phyloP scores from a whole-genome alignment of 495 filamentous ascomycete genomes.

The Barbatosphaeria neglecta region DNA sequence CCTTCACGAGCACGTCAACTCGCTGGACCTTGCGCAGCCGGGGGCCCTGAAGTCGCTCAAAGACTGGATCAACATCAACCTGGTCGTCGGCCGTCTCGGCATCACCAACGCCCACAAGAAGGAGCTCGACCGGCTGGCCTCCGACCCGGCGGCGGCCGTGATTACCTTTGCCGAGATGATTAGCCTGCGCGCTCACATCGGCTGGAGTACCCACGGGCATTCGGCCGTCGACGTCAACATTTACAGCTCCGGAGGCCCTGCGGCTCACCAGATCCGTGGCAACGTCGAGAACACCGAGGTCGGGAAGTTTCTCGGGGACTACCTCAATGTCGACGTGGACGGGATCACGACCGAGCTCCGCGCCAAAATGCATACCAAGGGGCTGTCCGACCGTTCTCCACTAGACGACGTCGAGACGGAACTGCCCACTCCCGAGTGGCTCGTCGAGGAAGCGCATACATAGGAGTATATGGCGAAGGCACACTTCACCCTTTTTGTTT shows the following conservation, averaged over 20 bases:
- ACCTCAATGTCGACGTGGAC: slow-evolving; percentile 68
- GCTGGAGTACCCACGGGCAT: slow-evolving; percentile 88
- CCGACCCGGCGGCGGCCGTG: slow-evolving; percentile 33
- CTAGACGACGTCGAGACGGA: background rate
- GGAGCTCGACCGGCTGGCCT: slow-evolving; percentile 58
- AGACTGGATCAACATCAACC: slow-evolving; percentile 45
- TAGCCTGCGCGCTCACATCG: slow-evolving; percentile 74
- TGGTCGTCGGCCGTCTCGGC: slow-evolving; percentile 59
- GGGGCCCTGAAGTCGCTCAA: slow-evolving; percentile 25
- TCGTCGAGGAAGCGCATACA: background rate
- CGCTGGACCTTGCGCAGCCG: slow-evolving; percentile 10
- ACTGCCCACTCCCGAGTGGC: background rate
- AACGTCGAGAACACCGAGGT: slow-evolving; percentile 95
- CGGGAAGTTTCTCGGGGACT: slow-evolving; percentile 66
- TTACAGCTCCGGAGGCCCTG: slow-evolving; percentile 52
- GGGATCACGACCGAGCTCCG: slow-evolving; percentile 61
- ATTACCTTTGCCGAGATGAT: slow-evolving; percentile 75
- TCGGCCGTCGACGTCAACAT: slow-evolving; percentile 87
- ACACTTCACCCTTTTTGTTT: too few species aligned
- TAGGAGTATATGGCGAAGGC: too few species aligned
- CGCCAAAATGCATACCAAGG: slow-evolving; percentile 35
- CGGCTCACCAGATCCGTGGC: slow-evolving; percentile 46
- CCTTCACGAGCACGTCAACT: slow-evolving; percentile 44
- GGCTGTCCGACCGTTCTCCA: background rate
- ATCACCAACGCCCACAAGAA: slow-evolving; percentile 59